Conservation (phyloP, 169 alveolate species). For the Plasmodium coatneyi region DNA sequence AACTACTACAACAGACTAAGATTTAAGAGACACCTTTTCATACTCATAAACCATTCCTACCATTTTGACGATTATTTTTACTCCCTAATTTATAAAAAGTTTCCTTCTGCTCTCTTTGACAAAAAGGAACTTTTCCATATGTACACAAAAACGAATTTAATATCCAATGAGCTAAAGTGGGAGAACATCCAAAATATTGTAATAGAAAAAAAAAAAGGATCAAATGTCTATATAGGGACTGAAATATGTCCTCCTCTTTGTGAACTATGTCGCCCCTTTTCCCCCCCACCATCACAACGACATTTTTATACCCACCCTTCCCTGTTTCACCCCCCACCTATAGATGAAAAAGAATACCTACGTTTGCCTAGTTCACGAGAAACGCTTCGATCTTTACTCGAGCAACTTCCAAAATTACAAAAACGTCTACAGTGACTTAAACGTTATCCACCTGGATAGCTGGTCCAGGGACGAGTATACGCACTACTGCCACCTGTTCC, state of each 20-base stretch:
- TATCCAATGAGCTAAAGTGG: slow-evolving; percentile 57
- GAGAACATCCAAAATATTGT: slow-evolving; percentile 52
- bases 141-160: slow-evolving; percentile 64
- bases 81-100: slow-evolving; percentile 51
- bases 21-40: slow-evolving; percentile 44
- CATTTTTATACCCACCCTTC: background rate
- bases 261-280: background rate
- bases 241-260: background rate
- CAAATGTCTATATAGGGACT: background rate
- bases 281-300: background rate
- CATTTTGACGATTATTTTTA: slow-evolving; percentile 68
- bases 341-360: slow-evolving; percentile 72
- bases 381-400: slow-evolving; percentile 20
- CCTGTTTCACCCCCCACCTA: background rate
- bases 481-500: slow-evolving; percentile 33
- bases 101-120: slow-evolving; percentile 43
- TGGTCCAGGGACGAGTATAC: slow-evolving; percentile 65
- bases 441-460: slow-evolving; percentile 46
- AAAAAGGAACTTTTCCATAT: slow-evolving; percentile 65
- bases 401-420: slow-evolving; percentile 50
- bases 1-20: slow-evolving; percentile 53
- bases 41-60: slow-evolving; percentile 46
- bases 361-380: slow-evolving; percentile 68
- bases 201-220: background rate
- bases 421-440: slow-evolving; percentile 55